Base-by-base conservation (phyloP, 768 basidiomycete genomes). In the Paxillus rubicundulus region DNA sequence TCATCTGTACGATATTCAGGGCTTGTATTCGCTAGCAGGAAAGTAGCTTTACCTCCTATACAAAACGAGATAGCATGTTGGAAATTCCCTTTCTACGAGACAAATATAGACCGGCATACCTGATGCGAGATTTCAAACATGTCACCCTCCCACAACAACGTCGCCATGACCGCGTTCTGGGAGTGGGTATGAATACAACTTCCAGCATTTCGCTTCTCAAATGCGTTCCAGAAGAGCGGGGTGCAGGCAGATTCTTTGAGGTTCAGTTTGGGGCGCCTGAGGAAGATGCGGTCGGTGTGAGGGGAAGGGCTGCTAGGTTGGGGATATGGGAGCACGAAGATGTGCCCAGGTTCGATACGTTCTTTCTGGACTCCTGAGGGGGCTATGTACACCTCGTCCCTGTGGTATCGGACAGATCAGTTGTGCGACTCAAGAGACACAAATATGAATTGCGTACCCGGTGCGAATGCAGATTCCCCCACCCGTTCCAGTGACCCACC, bases 321-420 rank as follows among this genome's bases (percentile, higher is more conserved):
- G 0, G 87, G 87, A 62, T 82, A 93, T 0, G 90, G 87, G 24
- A 94, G 76, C 6, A 94, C 92, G 58, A 94, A 95, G 45, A 95
- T 92, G 67, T 95, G 85, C n/a, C 72, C 74, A 0, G 91, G 84
- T 56, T 81, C 72, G 57, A 94, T 94, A 13, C 91, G 81, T 58
- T 94, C 92, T 62, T 95, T 95, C 67, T 95, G 92, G 2, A 94
- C 92, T 2, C 90, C 90, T 1, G 89, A 92, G 0, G 92, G 91
- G 7, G 91, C 89, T 58, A 93, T 87, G 72, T 82, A 93, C 17
- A 92, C 89, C 55, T 84, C 85, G 53, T 90, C 81, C 13, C 87
- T 87, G 58, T 6, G 0, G 28, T 46, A 50, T 20, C 12, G 14
- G n/a, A 49, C 32, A 38, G 41, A 9, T 49, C 28, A 45, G 43